Base-by-base conservation (phyloP, 257 asterid genomes). In the Leonotis leonurus region DNA sequence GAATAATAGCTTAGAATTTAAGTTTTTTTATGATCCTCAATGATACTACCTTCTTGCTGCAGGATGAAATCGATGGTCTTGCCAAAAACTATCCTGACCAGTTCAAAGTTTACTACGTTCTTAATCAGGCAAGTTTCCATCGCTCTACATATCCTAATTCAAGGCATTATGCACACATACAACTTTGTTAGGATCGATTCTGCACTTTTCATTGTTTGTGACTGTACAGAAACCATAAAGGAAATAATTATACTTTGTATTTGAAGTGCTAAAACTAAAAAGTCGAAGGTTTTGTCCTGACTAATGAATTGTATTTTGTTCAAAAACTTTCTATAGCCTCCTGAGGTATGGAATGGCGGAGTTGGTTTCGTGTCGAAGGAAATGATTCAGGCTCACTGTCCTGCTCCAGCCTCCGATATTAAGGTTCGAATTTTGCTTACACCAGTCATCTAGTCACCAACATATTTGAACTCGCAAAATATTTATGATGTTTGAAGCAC, bases 351-450 rank as follows among this genome's bases (percentile, higher is more conserved):
- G 98, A 56, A 72, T 12, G 98, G 94, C 43, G 98, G 98, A 16
- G 84, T 90, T 20, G 96, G 98, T 10, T 88, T 81, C 13, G 96
- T 88, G 56, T 79, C 96, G 11, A 74, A 86, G 82, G 98, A 91
- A 84, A 91, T 86, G 92, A 91, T 91, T 74, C 87, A 81, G 71
- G 76, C 83, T 54, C 92, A 84, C 65, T 78, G 87, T 68, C 98
- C 98, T 18, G 78, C 94, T 24, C 96, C 98, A 0, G 92, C 97
- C 22, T 40, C 82, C 16, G 95, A 88, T 60, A 77, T 91, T 57
- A 68, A 85, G 96, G 98, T 90, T 51, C 5, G 61, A 39, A 13
- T 59, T 16, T 43, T 37, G 62, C 53, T 12, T n/a, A n/a, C n/a
- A n/a, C n/a, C n/a, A n/a, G n/a, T n/a, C n/a, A n/a, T n/a, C n/a